phyloP scores from a whole-genome alignment of 495 filamentous ascomycete species.

The Barbatosphaeria neglecta region DNA sequence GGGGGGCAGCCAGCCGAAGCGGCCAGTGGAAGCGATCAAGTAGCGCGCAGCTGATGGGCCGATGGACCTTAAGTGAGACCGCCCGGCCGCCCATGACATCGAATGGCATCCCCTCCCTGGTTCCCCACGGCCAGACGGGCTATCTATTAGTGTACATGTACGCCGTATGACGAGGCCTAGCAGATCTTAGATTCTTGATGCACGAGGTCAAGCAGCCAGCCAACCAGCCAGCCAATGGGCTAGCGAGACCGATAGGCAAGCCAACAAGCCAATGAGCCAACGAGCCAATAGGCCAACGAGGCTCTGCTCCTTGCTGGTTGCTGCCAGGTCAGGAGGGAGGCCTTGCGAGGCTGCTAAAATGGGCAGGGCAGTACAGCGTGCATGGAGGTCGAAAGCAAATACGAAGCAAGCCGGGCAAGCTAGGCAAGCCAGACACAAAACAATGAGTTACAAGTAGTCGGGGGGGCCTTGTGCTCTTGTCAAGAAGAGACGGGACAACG shows the following conservation, averaged over 20 bases:
- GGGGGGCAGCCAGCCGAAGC: neutral
- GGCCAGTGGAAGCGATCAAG: neutral
- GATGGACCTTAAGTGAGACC: constrained; percentile 1
- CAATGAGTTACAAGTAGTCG: neutral
- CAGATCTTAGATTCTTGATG: neutral
- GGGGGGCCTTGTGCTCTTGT: neutral
- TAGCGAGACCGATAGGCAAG: too few relatives aligned
- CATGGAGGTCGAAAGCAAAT: neutral
- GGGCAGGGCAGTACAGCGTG: neutral
- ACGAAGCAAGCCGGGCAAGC: neutral
- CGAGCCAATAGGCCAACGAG: too few relatives aligned
- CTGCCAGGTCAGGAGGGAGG: too few relatives aligned
- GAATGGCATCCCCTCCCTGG: neutral
- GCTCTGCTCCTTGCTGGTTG: neutral
- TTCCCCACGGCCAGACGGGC: neutral
- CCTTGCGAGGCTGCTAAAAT: neutral
- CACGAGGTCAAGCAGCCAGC: too few relatives aligned
- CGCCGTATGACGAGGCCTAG: too few relatives aligned
- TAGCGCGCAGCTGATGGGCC: neutral
- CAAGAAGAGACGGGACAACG: neutral
- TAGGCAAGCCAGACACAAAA: neutral
- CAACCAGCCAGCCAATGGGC: too few relatives aligned
- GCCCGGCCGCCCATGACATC: neutral
- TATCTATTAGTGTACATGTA: too few relatives aligned
- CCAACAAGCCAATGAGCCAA: too few relatives aligned